Evolutionary conservation across 495 filamentous ascomycete species (phyloP), one percentile per base, ranked within the genome.

Genomic region (Podospora anserina): DNA sequence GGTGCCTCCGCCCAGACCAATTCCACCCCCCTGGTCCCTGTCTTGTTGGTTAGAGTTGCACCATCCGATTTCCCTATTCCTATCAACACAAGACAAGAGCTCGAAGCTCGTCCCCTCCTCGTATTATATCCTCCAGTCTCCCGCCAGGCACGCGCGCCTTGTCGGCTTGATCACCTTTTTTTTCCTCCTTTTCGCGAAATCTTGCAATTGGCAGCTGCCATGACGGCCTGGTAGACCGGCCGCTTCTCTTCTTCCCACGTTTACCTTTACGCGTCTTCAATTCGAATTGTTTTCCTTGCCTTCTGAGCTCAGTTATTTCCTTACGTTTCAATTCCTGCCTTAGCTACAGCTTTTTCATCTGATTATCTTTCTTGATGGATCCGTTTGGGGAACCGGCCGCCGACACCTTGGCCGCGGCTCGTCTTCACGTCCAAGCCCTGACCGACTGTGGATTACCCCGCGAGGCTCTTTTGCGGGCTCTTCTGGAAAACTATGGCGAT

Each of bases 301-400:
- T 27, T 16, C 64, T 59, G 64, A 59, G 60, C 39, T 16, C 39
- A 3, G 2, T 49, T 49, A 13, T 49, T 16, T 49, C 39, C 39
- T 49, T 49, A 49, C 23, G 39, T 13, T 49, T 16, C 30, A 7
- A 49, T 49, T 49, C 39, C 39, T 49, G 13, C 39, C 39, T 49
- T 49, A 11, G 11, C 39, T 49, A 49, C 39, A 49, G 5, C 39
- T 49, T 49, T 49, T 49, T 57, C 62, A 69, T 63, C 44, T 23
- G 13, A 27, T 32, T 34, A 62, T 44, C 23, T 32, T 57, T 61
- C 63, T 20, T 55, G 54, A 75, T 75, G 73, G 73, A 75, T 66
- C 69, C 73, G 7, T 83, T 83, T 1, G 83, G 83, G 30, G 81
- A 81, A 70, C 81, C 82, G 55, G 74, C 76, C 18, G 68, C 69